phyloP scores from a whole-genome alignment of 2,329 filamentous ascomycete species.

The Penicillium sp. region DNA sequence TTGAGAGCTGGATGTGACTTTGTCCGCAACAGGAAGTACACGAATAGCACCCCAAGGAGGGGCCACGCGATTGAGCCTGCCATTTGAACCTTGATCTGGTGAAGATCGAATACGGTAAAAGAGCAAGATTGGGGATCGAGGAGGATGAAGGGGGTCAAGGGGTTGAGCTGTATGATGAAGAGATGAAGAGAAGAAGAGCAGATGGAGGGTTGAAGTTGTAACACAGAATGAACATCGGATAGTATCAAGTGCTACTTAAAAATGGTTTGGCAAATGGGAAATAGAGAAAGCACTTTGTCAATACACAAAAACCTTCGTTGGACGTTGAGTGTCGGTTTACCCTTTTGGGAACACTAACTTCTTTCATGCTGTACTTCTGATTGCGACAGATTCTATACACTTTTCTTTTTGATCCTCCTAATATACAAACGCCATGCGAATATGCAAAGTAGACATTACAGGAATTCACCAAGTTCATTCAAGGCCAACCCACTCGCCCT shows the following conservation, averaged over 20 bases:
- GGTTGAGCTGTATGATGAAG: constrained; percentile 1
- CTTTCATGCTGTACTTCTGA: not conserved
- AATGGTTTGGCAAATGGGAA: not conserved
- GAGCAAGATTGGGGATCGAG: not conserved
- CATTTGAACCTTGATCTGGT: constrained; percentile 1
- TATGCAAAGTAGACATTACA: constrained; percentile 27
- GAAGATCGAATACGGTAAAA: not conserved
- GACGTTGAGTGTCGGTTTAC: not conserved
- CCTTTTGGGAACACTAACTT: not conserved
- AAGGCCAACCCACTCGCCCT: constrained; percentile 52
- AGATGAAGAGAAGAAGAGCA: not conserved
- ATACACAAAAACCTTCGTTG: not conserved
- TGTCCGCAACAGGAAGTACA: constrained; percentile 9
- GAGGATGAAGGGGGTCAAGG: not conserved
- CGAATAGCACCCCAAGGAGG: constrained; percentile 9
- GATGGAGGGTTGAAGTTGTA: constrained; percentile 3
- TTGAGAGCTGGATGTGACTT: constrained; percentile 7
- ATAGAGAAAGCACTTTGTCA: not conserved
- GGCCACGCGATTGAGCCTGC: constrained; percentile 4
- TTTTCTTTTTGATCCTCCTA: constrained; percentile 16
- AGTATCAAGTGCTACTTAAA: constrained; percentile 9
- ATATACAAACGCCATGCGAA: constrained; percentile 24
- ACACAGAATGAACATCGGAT: constrained; percentile 15
- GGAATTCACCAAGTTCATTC: constrained; percentile 34
- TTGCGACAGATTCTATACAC: constrained; percentile 11